These are phyloP conservation scores for Paracoccidioides brasiliensis DNA, from an alignment of 2,329 filamentous ascomycete species.

Conservation along the genomic window DNA sequence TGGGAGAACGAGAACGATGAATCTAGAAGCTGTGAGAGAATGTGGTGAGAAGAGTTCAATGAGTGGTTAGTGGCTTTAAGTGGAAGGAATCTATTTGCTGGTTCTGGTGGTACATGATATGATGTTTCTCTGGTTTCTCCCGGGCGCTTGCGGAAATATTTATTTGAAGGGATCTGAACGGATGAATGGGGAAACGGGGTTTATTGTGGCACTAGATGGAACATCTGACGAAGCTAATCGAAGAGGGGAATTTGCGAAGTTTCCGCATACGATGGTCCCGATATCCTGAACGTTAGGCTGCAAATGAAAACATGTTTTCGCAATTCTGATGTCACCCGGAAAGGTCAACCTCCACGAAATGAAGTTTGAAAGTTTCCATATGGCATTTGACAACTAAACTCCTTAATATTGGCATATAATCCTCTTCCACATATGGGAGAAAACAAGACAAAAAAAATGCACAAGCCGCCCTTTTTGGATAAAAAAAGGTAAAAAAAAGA, in stretches of 20 bases:
- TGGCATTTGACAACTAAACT: slow-evolving; percentile 11
- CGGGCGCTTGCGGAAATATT: neutral
- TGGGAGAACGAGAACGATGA: neutral
- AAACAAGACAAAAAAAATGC: slow-evolving; percentile 8
- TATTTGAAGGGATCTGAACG: neutral
- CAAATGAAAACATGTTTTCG: neutral
- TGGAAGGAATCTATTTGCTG: neutral
- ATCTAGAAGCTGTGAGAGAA: neutral
- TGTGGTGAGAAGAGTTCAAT: neutral
- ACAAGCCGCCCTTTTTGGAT: neutral
- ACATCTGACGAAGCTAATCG: neutral
- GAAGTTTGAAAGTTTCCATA: slow-evolving; percentile 6
- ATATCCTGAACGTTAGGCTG: neutral
- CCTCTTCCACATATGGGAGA: slow-evolving; percentile 3
- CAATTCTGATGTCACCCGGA: neutral
- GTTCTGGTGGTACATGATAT: neutral
- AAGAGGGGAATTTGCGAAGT: neutral
- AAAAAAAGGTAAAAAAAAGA: neutral
- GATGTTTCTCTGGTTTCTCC: neutral
- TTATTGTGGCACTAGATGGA: neutral
- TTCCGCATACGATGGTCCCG: neutral
- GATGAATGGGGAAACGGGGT: neutral
- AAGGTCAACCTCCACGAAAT: neutral
- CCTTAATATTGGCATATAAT: slow-evolving; percentile 8
- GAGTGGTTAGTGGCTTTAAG: neutral